Evolutionary conservation across 352 stramenopile genomes (phyloP).

Genomic region (Pythium guiyangense): DNA sequence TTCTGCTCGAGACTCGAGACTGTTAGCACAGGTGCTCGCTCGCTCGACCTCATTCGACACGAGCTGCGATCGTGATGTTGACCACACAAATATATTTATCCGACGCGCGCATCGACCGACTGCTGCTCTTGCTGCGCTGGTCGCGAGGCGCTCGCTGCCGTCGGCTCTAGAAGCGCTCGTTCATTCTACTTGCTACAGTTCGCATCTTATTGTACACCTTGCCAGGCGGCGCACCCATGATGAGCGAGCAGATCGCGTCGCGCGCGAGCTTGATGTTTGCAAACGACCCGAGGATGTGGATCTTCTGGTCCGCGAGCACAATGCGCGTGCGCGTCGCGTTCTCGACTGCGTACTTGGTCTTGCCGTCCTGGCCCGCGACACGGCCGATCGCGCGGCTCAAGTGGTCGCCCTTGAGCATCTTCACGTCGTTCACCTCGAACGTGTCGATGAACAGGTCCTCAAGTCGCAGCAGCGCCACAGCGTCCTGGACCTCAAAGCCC

Average conservation of each 20-base stretch:
- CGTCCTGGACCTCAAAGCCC: slow-evolving; percentile 98
- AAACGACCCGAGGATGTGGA: slow-evolving; percentile 98
- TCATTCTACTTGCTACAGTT: slow-evolving; percentile 98
- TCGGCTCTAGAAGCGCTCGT: slow-evolving; percentile 89
- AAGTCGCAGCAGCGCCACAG: slow-evolving; percentile 96
- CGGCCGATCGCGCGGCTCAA: slow-evolving; percentile 97
- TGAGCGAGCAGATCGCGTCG: slow-evolving; percentile 86
- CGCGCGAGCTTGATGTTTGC: slow-evolving; percentile 98
- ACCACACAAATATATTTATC: neutral
- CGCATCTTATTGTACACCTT: slow-evolving; percentile 99
- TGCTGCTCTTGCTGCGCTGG: neutral
- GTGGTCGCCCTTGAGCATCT: slow-evolving; percentile 98
- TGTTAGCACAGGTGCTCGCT: too few relatives aligned
- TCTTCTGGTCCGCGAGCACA: slow-evolving; percentile 97
- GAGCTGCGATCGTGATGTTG: too few relatives aligned
- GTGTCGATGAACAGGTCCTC: slow-evolving; percentile 99
- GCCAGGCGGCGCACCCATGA: slow-evolving; percentile 96
- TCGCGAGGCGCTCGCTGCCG: neutral
- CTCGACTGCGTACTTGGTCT: slow-evolving; percentile 99
- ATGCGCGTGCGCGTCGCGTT: slow-evolving; percentile 99
- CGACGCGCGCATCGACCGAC: neutral
- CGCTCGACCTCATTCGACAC: too few relatives aligned
- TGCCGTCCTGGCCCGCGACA: slow-evolving; percentile 98
- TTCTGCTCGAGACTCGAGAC: neutral
- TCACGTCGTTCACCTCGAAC: slow-evolving; percentile 98